Percentiles rank a stretch among this genome's conserved stretches.
Evolutionary conservation across 257 asterid species (phyloP).

Genomic region (Solanum etuberosum): DNA sequence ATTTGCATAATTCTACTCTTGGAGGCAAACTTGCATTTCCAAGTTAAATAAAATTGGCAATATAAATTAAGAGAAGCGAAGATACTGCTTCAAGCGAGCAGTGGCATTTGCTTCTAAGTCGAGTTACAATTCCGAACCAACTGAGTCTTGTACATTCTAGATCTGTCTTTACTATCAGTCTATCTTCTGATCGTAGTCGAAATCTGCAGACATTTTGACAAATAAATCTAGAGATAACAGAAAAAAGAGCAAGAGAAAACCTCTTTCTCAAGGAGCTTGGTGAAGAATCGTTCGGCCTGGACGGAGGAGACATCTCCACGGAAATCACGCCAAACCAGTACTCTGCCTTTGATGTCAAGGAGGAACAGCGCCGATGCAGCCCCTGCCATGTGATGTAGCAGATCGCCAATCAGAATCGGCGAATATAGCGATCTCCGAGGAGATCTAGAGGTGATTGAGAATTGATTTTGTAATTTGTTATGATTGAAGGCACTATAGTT

Average conservation of each 20-base stretch:
- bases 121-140: not conserved
- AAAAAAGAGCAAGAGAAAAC: constrained; percentile 13
- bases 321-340: constrained; percentile 96
- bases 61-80: not conserved
- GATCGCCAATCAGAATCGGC: not conserved
- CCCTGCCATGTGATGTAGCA: constrained; percentile 50
- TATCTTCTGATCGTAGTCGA: not conserved
- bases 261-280: constrained; percentile 86
- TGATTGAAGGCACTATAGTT: not conserved
- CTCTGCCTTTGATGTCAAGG: constrained; percentile 85
- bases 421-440: not conserved
- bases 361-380: constrained; percentile 99
- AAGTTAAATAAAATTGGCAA: not conserved
- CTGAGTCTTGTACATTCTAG: not conserved
- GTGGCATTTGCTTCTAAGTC: not conserved
- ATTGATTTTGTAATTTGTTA: not conserved
- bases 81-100: not conserved
- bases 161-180: not conserved
- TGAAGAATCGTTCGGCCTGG: constrained; percentile 86
- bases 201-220: not conserved
- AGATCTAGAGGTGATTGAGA: not conserved
- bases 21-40: not conserved
- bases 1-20: not conserved
- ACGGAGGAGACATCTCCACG: constrained; percentile 88
- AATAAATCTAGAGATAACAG: not conserved